phyloP scores from a whole-genome alignment of 257 asterid species.

The Solanum megistacrolobum region DNA sequence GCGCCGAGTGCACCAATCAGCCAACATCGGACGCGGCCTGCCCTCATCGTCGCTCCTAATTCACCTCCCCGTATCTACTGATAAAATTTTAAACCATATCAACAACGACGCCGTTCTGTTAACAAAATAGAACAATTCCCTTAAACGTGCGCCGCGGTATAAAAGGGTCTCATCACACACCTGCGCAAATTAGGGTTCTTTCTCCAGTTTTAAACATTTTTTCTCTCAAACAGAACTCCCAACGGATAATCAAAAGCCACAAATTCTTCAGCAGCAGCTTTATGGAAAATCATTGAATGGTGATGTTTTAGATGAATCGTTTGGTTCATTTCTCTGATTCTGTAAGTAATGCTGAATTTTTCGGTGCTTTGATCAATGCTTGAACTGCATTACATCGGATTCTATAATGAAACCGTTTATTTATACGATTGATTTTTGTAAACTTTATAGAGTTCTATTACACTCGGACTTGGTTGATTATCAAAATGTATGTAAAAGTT shows the following conservation, averaged over 20 bases:
- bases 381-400: background rate
- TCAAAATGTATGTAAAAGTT: background rate
- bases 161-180: constrained; percentile 11
- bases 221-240: constrained; percentile 1
- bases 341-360: background rate
- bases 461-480: background rate
- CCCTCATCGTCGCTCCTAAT: no score
- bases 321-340: background rate
- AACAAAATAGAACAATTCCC: background rate
- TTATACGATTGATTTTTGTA: background rate
- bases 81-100: no score
- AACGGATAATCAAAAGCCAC: background rate
- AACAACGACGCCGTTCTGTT: background rate
- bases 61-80: no score
- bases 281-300: background rate
- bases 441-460: background rate
- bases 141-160: constrained; percentile 50
- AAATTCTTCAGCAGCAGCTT: background rate
- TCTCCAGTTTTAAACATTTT: background rate
- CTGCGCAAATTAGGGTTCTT: constrained; percentile 90
- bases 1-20: no score
- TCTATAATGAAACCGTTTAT: background rate
- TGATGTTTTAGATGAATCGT: background rate
- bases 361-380: background rate
- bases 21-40: no score